A percentile compares a stretch with the other conserved stretches of the same genome.
Conservation (phyloP, 768 basidiomycete species). For the Pisolithus sp. region DNA sequence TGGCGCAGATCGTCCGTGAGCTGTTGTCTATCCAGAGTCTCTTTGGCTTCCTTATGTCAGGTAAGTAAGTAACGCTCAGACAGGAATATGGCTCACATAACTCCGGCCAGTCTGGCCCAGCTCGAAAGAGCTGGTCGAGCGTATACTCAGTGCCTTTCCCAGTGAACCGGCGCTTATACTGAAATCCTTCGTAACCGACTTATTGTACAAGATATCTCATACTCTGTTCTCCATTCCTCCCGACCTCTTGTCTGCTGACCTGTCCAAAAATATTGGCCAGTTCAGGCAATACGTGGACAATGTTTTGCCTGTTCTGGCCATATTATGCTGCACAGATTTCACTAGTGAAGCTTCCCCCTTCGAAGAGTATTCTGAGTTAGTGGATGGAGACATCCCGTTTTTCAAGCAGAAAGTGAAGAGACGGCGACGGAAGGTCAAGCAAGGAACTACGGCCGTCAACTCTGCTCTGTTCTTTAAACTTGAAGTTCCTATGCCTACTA, state of each 20-base stretch:
- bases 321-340: conserved; percentile 14
- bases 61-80: conserved; percentile 5
- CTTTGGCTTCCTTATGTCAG: conserved; percentile 26
- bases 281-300: conserved; percentile 18
- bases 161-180: conserved; percentile 13
- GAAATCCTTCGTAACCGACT: conserved; percentile 11
- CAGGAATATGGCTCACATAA: neutral
- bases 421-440: conserved; percentile 13
- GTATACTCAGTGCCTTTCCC: conserved; percentile 32
- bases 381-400: conserved; percentile 5
- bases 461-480: conserved; percentile 25
- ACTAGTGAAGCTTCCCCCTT: neutral
- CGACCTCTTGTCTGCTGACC: conserved; percentile 8
- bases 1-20: conserved; percentile 21
- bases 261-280: conserved; percentile 9
- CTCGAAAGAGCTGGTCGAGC: conserved; percentile 10
- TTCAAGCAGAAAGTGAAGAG: conserved; percentile 25
- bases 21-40: conserved; percentile 20
- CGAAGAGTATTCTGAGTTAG: neutral
- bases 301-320: conserved; percentile 14
- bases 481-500: conserved; percentile 20
- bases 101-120: conserved; percentile 9
- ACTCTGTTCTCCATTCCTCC: conserved; percentile 19
- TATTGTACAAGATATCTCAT: conserved; percentile 23
- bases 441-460: conserved; percentile 15